Evolutionary conservation across 2,329 filamentous ascomycete genomes (phyloP), one percentile per base, ranked within the genome.

Genomic region (Cryphonectria radicalis): DNA sequence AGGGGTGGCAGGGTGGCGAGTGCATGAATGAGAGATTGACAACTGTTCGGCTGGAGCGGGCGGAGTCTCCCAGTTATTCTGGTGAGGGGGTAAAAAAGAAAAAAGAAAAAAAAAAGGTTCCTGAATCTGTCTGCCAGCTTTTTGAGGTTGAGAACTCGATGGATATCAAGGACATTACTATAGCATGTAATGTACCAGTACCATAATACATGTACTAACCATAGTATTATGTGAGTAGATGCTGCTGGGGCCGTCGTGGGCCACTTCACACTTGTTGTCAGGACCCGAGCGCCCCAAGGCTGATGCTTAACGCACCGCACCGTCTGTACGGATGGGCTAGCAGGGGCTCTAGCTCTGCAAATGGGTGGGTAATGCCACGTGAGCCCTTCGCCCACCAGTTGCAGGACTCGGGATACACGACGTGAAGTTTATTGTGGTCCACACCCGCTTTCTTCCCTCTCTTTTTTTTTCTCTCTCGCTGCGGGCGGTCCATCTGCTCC

Each of bases 281-380:
- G 5, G 19, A 19, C 32, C 25, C 32, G 57, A 37, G 22, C 46
- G 19, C 32, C 17, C 19, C 35, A 2, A 62, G 28, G 59, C 35
- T 40, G 32, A 37, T 40, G 59, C 59, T 62, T 4, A 32, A 40
- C 11, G 59, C 59, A 62, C 59, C 59, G 59, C 59, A 62, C 59
- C 59, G 59, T 35, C 59, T 62, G 59, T 14, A n/a, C 59, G 59
- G 59, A 62, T 62, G 59, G 59, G 32, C 59, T 62, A 62, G 59
- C 59, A 71, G 67, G 71, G 69, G 53, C 66, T 67, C 60, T 69
- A 55, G 60, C 43, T 63, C 69, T 69, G 69, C 72, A 73, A 62
- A 68, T 73, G 66, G 67, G 72, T 71, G 72, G 72, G 66, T 68
- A 73, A 73, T 64, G 72, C 72, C 72, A 73, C 72, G 72, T 73